These are phyloP conservation scores for Talaromyces sp. DNA, from an alignment of 2,329 filamentous ascomycete species.

Conservation along the genomic window DNA sequence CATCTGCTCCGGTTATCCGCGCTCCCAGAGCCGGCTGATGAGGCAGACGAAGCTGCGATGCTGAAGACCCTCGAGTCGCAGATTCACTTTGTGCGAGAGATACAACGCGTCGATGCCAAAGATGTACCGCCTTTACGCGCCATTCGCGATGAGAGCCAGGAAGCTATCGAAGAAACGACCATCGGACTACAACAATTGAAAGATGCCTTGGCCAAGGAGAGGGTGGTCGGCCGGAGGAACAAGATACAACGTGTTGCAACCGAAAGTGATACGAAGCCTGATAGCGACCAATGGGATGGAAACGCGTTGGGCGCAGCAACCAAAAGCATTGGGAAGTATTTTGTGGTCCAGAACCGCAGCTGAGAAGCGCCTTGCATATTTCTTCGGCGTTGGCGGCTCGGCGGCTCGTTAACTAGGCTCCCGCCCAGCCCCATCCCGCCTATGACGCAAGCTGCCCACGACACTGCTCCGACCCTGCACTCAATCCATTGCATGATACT, in stretches of 20 bases:
- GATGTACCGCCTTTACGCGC: slow-evolving; percentile 68
- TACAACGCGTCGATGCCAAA: slow-evolving; percentile 72
- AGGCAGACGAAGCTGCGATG: slow-evolving; percentile 64
- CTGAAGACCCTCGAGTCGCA: slow-evolving; percentile 72
- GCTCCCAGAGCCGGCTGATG: slow-evolving; percentile 64
- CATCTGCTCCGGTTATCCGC: slow-evolving; percentile 88
- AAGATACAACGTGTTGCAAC: slow-evolving; percentile 42
- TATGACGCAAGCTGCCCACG: not conserved
- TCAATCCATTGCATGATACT: not conserved
- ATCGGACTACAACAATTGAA: slow-evolving; percentile 34
- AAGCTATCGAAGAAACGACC: slow-evolving; percentile 33
- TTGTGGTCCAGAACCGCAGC: slow-evolving; percentile 59
- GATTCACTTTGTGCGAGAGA: slow-evolving; percentile 81
- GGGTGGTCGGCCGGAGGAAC: slow-evolving; percentile 35
- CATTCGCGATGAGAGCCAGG: slow-evolving; percentile 65
- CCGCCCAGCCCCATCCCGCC: not conserved
- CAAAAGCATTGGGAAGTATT: slow-evolving; percentile 65
- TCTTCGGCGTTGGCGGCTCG: slow-evolving; percentile 4
- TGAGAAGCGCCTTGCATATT: not conserved
- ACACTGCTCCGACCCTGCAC: not conserved
- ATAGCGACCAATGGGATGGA: slow-evolving; percentile 58
- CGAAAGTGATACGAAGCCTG: slow-evolving; percentile 27
- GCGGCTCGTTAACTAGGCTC: not conserved
- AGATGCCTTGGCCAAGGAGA: slow-evolving; percentile 35
- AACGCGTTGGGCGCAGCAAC: slow-evolving; percentile 63